Percentiles rank a stretch among this genome's conserved stretches.
Conservation (phyloP, 768 basidiomycete genomes). For the Xanthoconium stramineum region DNA sequence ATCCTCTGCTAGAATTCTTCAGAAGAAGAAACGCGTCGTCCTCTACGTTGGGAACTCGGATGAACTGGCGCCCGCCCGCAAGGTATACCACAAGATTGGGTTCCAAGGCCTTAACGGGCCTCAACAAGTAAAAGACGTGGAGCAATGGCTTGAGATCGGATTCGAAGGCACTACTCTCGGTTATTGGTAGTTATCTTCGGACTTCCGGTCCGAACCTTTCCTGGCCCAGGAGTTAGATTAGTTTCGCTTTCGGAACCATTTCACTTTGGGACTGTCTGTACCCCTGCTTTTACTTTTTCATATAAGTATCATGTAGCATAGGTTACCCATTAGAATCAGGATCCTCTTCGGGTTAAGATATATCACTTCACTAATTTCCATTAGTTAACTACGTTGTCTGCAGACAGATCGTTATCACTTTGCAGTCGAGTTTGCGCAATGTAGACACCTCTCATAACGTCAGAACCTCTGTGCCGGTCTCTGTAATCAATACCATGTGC, state of each 20-base stretch:
- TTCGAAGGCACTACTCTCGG: constrained; percentile 15
- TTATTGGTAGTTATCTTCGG: constrained; percentile 12
- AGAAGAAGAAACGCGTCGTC: constrained; percentile 36
- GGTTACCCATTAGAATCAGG: background rate
- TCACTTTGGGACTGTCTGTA: background rate
- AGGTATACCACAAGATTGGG: constrained; percentile 19
- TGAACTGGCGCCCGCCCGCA: constrained; percentile 17
- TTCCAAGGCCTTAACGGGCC: constrained; percentile 17
- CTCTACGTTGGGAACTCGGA: constrained; percentile 56
- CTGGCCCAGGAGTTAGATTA: background rate
- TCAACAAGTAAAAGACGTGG: constrained; percentile 11
- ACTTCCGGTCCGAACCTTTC: background rate
- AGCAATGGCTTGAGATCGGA: constrained; percentile 19
- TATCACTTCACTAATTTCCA: background rate
- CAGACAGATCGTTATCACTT: background rate
- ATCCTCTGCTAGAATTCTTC: constrained; percentile 29
- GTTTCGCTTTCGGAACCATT: too few relatives aligned
- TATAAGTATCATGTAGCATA: constrained; percentile 19
- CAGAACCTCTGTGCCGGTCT: constrained; percentile 73
- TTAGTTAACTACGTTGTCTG: too few relatives aligned
- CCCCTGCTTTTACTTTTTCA: background rate
- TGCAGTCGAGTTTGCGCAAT: too few relatives aligned
- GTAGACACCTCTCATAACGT: constrained; percentile 40
- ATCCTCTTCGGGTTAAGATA: background rate
- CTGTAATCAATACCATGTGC: constrained; percentile 84